phyloP scores from a whole-genome alignment of 352 stramenopile genomes.

The Globisporangium mamillatum region DNA sequence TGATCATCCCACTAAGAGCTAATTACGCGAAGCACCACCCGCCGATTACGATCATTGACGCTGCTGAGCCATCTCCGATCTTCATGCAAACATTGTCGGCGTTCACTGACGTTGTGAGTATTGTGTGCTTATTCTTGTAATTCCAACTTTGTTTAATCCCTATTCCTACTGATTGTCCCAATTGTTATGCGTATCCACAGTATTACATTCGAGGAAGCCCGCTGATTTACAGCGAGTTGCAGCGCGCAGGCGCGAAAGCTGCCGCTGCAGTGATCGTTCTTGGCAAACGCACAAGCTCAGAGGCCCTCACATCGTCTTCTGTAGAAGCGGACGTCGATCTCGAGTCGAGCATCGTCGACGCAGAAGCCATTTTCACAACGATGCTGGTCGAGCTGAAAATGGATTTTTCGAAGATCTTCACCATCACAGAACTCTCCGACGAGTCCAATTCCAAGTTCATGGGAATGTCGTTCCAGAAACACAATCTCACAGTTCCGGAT shows the following conservation, averaged over 20 bases:
- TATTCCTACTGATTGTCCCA: not conserved
- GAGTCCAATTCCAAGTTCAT: constrained; percentile 88
- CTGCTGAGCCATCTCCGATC: constrained; percentile 47
- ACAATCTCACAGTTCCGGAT: constrained; percentile 17
- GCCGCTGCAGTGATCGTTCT: constrained; percentile 78
- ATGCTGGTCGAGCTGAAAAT: constrained; percentile 88
- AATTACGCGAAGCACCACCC: constrained; percentile 47
- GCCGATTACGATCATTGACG: constrained; percentile 80
- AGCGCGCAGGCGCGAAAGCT: constrained; percentile 77
- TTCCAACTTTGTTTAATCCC: not conserved
- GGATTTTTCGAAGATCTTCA: constrained; percentile 83
- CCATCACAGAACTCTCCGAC: constrained; percentile 79
- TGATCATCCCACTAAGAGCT: constrained; percentile 65
- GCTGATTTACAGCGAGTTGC: constrained; percentile 72
- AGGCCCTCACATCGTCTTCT: constrained; percentile 22
- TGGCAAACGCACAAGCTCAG: constrained; percentile 57
- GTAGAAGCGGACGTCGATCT: constrained; percentile 53
- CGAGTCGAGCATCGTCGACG: constrained; percentile 73
- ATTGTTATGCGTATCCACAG: constrained; percentile 24
- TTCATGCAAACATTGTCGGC: constrained; percentile 44
- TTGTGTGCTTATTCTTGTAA: not conserved
- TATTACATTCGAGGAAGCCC: constrained; percentile 82
- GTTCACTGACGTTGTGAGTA: constrained; percentile 72
- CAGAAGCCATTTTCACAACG: constrained; percentile 81
- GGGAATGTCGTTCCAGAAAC: constrained; percentile 68